These are phyloP conservation scores for Aspergillus piperis DNA, from an alignment of 2,329 filamentous ascomycete species.

Conservation along the genomic window DNA sequence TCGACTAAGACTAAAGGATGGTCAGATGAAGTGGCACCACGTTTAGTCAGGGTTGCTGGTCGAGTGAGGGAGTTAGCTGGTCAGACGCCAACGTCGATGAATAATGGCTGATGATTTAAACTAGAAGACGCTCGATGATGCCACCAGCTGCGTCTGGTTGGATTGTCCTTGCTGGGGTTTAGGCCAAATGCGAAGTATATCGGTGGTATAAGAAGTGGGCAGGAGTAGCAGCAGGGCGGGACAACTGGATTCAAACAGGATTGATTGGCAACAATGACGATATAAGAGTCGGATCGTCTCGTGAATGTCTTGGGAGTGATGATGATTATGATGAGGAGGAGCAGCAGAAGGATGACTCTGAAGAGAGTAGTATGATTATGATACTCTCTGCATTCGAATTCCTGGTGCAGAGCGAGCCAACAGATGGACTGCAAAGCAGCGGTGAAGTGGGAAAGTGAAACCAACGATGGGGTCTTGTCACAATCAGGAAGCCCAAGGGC, in stretches of 20 bases:
- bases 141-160: slow-evolving; percentile 6
- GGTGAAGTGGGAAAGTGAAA: slow-evolving; percentile 14
- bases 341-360: no score
- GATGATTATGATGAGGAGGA: no score
- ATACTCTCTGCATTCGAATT: background rate
- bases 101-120: slow-evolving; percentile 10
- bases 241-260: background rate
- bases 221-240: background rate
- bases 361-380: no score
- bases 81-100: slow-evolving; percentile 3
- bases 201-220: background rate
- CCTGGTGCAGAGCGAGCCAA: background rate
- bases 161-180: background rate
- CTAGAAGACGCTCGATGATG: slow-evolving; percentile 22
- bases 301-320: background rate
- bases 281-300: slow-evolving; percentile 4
- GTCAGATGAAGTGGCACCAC: slow-evolving; percentile 23
- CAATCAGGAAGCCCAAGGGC: background rate
- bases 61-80: background rate
- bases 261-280: background rate
- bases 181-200: slow-evolving; percentile 11
- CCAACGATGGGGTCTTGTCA: background rate
- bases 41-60: slow-evolving; percentile 10
- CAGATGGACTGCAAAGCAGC: slow-evolving; percentile 11
- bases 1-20: slow-evolving; percentile 1